These are phyloP conservation scores for Curvularia hawaiiensis DNA, from an alignment of 2,329 filamentous ascomycete genomes.

Conservation along the genomic window DNA sequence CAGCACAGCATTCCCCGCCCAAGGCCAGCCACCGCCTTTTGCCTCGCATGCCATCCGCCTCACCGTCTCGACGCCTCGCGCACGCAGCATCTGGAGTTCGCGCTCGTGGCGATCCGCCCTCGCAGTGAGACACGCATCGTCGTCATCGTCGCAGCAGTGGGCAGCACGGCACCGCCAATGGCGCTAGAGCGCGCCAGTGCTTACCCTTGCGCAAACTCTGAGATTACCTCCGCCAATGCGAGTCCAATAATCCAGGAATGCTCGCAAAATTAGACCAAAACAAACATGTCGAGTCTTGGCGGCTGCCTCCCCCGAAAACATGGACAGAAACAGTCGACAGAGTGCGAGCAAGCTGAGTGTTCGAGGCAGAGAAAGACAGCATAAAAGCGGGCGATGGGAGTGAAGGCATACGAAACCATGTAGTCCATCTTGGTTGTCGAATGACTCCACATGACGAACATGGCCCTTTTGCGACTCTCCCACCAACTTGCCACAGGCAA, in stretches of 20 bases:
- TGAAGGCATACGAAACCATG: neutral
- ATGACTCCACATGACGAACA: neutral
- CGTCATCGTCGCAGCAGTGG: neutral
- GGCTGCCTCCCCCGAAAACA: slow-evolving; percentile 6
- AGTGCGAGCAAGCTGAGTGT: slow-evolving; percentile 14
- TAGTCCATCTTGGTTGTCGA: neutral
- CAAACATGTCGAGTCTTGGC: slow-evolving; percentile 28
- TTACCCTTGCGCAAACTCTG: slow-evolving; percentile 20
- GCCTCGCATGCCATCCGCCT: slow-evolving; percentile 1
- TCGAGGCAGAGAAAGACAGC: slow-evolving; percentile 4
- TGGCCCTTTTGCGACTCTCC: neutral
- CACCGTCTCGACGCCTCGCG: slow-evolving; percentile 8
- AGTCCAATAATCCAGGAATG: neutral
- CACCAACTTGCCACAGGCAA: neutral
- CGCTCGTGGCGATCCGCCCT: neutral
- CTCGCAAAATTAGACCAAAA: slow-evolving; percentile 35
- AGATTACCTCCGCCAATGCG: slow-evolving; percentile 27
- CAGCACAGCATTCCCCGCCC: slow-evolving; percentile 23
- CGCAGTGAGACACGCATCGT: neutral
- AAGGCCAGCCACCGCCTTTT: slow-evolving; percentile 17
- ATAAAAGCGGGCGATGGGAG: neutral
- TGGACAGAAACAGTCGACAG: slow-evolving; percentile 10
- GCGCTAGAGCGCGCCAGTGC: slow-evolving; percentile 17
- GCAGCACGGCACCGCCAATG: slow-evolving; percentile 23
- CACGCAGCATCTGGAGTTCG: neutral